Conservation (phyloP, 495 filamentous ascomycete genomes). For the Hypoxylon perforatum region DNA sequence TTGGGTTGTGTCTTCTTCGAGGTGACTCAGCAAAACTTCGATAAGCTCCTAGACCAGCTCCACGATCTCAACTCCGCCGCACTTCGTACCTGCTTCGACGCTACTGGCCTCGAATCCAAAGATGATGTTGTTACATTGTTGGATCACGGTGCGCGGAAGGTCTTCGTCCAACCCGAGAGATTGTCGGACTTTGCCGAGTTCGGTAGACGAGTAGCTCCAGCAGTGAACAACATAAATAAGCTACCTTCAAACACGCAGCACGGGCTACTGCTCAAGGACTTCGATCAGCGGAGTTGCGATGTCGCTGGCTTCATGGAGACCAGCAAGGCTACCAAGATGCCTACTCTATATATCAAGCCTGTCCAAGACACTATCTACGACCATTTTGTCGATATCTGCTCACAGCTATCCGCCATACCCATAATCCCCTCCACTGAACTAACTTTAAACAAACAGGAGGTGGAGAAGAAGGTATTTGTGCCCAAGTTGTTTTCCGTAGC, state of each 20-base stretch:
- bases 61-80: conserved; percentile 68
- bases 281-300: conserved; percentile 54
- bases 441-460: conserved; percentile 70
- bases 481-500: conserved; percentile 74
- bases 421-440: conserved; percentile 78
- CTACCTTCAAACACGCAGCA: conserved; percentile 50
- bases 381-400: conserved; percentile 64
- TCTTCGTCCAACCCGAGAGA: conserved; percentile 81
- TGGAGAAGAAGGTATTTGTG: conserved; percentile 69
- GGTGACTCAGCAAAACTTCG: conserved; percentile 65
- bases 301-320: conserved; percentile 56
- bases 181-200: conserved; percentile 56
- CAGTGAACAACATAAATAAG: conserved; percentile 46
- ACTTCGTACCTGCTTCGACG: conserved; percentile 80
- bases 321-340: conserved; percentile 57
- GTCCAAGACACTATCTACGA: conserved; percentile 57
- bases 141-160: conserved; percentile 85
- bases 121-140: conserved; percentile 83
- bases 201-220: conserved; percentile 56
- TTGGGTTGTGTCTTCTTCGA: conserved; percentile 80
- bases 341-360: conserved; percentile 59
- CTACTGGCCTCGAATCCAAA: conserved; percentile 70
- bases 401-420: conserved; percentile 71
- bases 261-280: conserved; percentile 57
- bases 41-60: conserved; percentile 73